A percentile compares a stretch with the other conserved stretches of the same genome.
phyloP scores from a whole-genome alignment of 2,329 filamentous ascomycete species.

The Cladosporium sp. region DNA sequence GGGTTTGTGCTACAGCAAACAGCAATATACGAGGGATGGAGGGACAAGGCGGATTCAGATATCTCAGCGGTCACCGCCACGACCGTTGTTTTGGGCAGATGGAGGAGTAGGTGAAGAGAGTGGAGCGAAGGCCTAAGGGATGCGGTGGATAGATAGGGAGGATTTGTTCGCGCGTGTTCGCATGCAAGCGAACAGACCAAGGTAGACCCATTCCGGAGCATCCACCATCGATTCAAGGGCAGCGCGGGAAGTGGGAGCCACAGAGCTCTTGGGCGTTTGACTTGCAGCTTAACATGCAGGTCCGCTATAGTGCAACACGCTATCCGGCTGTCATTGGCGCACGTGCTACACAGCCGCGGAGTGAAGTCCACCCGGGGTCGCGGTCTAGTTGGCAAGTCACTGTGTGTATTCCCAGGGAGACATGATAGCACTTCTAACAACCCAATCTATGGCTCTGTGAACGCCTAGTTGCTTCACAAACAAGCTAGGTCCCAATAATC shows the following conservation, averaged over 20 bases:
- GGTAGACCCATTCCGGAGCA: background rate
- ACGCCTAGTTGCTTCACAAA: background rate
- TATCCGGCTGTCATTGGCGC: background rate
- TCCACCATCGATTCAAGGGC: slow-evolving; percentile 3
- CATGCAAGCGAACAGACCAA: slow-evolving; percentile 5
- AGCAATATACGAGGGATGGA: background rate
- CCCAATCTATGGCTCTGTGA: background rate
- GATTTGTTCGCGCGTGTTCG: background rate
- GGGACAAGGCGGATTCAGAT: background rate
- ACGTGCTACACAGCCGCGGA: background rate
- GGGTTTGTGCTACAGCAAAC: background rate
- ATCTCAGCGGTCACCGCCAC: slow-evolving; percentile 1
- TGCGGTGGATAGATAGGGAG: background rate
- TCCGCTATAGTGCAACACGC: slow-evolving; percentile 2
- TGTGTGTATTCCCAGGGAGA: background rate
- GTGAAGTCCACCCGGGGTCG: background rate
- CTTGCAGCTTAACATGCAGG: slow-evolving; percentile 13
- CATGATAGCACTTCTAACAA: background rate
- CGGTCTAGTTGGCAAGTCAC: background rate
- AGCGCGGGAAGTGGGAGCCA: background rate
- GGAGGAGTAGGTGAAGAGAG: slow-evolving; percentile 7
- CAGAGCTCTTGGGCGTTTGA: background rate
- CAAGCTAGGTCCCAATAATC: background rate
- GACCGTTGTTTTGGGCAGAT: background rate
- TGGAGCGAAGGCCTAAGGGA: background rate